phyloP scores from a whole-genome alignment of 140 eudicot genomes.

The Anethum foeniculum region DNA sequence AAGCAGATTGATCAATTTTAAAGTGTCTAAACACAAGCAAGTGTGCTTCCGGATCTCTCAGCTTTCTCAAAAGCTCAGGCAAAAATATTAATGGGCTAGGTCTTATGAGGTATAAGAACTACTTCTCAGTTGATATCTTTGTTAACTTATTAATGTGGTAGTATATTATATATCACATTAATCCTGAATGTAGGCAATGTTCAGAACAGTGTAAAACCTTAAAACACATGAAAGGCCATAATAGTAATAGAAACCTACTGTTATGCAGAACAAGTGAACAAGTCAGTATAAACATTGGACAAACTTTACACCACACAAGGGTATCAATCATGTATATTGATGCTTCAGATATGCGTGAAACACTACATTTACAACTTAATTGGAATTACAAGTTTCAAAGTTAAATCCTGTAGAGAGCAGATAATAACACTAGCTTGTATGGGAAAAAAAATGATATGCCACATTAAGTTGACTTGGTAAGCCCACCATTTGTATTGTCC shows the following conservation, averaged over 20 bases:
- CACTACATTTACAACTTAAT: slow-evolving; percentile 10
- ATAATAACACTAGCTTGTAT: neutral
- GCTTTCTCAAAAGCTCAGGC: neutral
- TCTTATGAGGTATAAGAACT: neutral
- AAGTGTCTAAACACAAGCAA: neutral
- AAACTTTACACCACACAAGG: neutral
- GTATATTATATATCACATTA: neutral
- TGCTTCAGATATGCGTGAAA: neutral
- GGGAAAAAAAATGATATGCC: neutral
- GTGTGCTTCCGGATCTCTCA: neutral
- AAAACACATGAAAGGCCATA: neutral
- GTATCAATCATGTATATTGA: neutral
- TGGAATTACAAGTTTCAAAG: neutral
- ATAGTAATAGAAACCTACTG: neutral
- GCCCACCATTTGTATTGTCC: slow-evolving; percentile 17
- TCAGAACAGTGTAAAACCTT: neutral
- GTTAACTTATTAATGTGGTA: neutral
- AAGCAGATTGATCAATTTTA: no score
- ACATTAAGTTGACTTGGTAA: slow-evolving; percentile 19
- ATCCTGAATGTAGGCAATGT: neutral
- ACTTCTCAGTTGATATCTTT: neutral
- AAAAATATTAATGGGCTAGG: neutral
- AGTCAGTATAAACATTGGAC: neutral
- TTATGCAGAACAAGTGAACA: neutral
- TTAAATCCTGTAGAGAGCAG: neutral